Percentiles rank a stretch among this genome's conserved stretches.
Conservation (phyloP, 768 basidiomycete species). For the Strobilomyces dryophilus region DNA sequence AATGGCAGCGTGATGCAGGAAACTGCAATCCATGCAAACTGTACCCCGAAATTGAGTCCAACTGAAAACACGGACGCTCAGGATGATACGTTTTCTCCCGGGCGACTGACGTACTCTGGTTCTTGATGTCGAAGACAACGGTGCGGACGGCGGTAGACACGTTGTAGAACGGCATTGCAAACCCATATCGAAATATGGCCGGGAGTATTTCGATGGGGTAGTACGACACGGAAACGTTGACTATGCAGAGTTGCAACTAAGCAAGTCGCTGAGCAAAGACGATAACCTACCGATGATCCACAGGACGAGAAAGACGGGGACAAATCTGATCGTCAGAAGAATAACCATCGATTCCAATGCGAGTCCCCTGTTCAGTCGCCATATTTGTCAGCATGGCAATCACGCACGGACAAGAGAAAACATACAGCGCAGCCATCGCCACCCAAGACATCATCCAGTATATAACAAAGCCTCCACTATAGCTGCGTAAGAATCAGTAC, state of each 20-base stretch:
- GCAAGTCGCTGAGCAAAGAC: background rate
- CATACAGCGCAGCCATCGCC: conserved; percentile 55
- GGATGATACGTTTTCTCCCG: background rate
- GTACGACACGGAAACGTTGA: conserved; percentile 53
- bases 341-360: conserved; percentile 58
- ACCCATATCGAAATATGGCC: conserved; percentile 59
- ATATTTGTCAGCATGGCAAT: background rate
- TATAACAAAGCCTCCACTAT: conserved; percentile 53
- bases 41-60: conserved; percentile 57
- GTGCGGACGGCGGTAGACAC: conserved; percentile 56
- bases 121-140: conserved; percentile 63
- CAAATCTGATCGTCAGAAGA: conserved; percentile 46
- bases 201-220: conserved; percentile 61
- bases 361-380: conserved; percentile 41
- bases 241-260: conserved; percentile 25
- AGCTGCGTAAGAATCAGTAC: conserved; percentile 27
- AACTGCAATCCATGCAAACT: conserved; percentile 51
- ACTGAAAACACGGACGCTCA: conserved; percentile 34
- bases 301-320: conserved; percentile 58
- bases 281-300: conserved; percentile 55
- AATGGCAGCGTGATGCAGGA: conserved; percentile 52
- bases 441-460: conserved; percentile 66
- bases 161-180: conserved; percentile 70
- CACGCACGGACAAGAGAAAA: background rate
- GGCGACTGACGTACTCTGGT: conserved; percentile 41